Conservation (phyloP, 2,329 filamentous ascomycete genomes). For the Sphaerulina musiva region DNA sequence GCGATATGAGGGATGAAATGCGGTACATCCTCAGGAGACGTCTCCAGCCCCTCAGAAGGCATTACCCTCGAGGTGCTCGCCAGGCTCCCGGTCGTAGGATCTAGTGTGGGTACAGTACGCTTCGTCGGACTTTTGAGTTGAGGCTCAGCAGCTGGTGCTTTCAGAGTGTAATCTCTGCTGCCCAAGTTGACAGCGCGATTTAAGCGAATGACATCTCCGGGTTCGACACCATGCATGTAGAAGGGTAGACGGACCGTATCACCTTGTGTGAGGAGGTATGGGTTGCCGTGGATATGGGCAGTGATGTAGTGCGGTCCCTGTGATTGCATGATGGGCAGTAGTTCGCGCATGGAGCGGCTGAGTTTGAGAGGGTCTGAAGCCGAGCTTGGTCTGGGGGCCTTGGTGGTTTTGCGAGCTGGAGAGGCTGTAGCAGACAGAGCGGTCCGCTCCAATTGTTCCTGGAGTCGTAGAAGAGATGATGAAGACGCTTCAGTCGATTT, state of each 20-base stretch:
- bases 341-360: conserved; percentile 51
- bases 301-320: conserved; percentile 74
- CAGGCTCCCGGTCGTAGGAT: conserved; percentile 26
- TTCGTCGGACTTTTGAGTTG: conserved; percentile 28
- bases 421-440: not conserved
- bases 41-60: conserved; percentile 20
- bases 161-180: conserved; percentile 82
- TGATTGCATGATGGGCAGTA: conserved; percentile 64
- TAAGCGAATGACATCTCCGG: conserved; percentile 80
- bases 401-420: not conserved
- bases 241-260: conserved; percentile 47
- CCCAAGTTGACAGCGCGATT: conserved; percentile 79
- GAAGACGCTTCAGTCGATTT: not conserved
- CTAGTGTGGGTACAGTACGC: conserved; percentile 20
- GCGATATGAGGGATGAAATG: conserved; percentile 38
- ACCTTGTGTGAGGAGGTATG: conserved; percentile 66
- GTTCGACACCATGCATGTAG: conserved; percentile 45
- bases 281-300: conserved; percentile 69
- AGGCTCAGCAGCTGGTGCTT: conserved; percentile 55
- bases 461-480: not conserved
- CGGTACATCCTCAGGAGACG: conserved; percentile 12
- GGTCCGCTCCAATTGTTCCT: not conserved
- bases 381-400: not conserved
- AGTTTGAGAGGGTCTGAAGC: conserved; percentile 35
- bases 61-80: conserved; percentile 24